A percentile compares a stretch with the other conserved stretches of the same genome.
These are phyloP conservation scores for Penicillium dipodomyicola DNA, from an alignment of 495 filamentous ascomycete genomes.

Conservation along the genomic window DNA sequence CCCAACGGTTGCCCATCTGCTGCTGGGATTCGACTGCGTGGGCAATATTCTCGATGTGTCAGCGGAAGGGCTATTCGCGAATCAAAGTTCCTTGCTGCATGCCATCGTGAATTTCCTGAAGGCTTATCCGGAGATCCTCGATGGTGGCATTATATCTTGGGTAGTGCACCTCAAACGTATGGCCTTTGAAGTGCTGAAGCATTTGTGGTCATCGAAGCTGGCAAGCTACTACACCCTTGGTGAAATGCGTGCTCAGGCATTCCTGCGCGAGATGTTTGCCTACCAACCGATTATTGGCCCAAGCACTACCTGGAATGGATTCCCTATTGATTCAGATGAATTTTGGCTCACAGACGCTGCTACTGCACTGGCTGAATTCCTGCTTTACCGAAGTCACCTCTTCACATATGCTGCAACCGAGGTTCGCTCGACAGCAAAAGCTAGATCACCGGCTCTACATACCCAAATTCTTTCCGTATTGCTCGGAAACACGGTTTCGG, in stretches of 20 bases:
- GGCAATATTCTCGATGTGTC: slow-evolving; percentile 63
- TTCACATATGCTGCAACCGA: slow-evolving; percentile 83
- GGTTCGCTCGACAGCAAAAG: slow-evolving; percentile 69
- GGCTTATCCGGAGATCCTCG: slow-evolving; percentile 57
- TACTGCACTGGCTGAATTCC: slow-evolving; percentile 65
- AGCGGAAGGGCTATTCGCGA: slow-evolving; percentile 60
- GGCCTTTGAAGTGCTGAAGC: slow-evolving; percentile 71
- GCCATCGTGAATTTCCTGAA: slow-evolving; percentile 65
- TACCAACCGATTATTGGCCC: slow-evolving; percentile 62
- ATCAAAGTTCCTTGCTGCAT: slow-evolving; percentile 76
- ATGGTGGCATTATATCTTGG: slow-evolving; percentile 66
- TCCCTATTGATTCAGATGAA: slow-evolving; percentile 50
- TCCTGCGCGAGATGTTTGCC: slow-evolving; percentile 67
- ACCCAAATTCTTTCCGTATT: slow-evolving; percentile 75
- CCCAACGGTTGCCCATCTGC: slow-evolving; percentile 82
- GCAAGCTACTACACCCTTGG: slow-evolving; percentile 68
- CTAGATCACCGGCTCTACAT: slow-evolving; percentile 70
- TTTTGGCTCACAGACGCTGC: slow-evolving; percentile 66
- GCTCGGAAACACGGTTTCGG: slow-evolving; percentile 65
- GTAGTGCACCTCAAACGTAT: slow-evolving; percentile 68
- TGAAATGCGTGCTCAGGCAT: slow-evolving; percentile 73
- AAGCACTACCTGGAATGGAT: slow-evolving; percentile 66
- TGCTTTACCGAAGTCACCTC: slow-evolving; percentile 67
- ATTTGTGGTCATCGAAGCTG: slow-evolving; percentile 82
- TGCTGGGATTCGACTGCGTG: slow-evolving; percentile 82